Conservation (phyloP, 495 filamentous ascomycete species). For the Penicillium coprophilum region DNA sequence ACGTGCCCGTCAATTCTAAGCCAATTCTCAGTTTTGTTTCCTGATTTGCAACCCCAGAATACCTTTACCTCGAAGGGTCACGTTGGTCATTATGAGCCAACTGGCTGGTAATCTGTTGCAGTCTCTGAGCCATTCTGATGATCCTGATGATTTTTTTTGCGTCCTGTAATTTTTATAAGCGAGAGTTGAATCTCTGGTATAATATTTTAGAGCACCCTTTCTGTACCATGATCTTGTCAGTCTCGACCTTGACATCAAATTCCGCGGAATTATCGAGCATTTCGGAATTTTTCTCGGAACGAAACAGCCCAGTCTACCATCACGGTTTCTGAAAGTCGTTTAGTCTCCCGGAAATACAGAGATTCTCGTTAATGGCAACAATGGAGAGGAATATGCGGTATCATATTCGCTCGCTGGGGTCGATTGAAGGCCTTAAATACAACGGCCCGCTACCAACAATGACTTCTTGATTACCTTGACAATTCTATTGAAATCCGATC, state of each 20-base stretch:
- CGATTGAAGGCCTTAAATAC: not conserved
- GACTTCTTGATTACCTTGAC: no score
- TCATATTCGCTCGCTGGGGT: not conserved
- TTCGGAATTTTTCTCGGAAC: not conserved
- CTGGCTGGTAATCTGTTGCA: constrained; percentile 61
- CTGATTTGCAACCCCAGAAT: not conserved
- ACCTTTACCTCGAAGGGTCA: not conserved
- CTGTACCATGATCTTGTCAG: not conserved
- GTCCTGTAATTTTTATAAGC: not conserved
- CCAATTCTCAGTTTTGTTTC: not conserved
- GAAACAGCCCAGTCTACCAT: not conserved
- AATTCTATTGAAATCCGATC: not conserved
- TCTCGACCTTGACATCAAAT: not conserved
- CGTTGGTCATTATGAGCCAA: constrained; percentile 57
- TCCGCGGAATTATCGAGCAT: not conserved
- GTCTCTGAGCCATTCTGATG: constrained; percentile 34
- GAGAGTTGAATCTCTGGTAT: not conserved
- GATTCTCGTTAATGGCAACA: not conserved
- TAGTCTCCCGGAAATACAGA: not conserved
- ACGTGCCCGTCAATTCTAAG: constrained; percentile 65
- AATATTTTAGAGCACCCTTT: not conserved
- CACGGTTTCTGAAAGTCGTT: not conserved
- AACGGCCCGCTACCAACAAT: not conserved
- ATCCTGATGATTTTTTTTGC: not conserved
- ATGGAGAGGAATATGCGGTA: not conserved